phyloP scores from a whole-genome alignment of 83 land plant genomes.

The Picea abies region DNA sequence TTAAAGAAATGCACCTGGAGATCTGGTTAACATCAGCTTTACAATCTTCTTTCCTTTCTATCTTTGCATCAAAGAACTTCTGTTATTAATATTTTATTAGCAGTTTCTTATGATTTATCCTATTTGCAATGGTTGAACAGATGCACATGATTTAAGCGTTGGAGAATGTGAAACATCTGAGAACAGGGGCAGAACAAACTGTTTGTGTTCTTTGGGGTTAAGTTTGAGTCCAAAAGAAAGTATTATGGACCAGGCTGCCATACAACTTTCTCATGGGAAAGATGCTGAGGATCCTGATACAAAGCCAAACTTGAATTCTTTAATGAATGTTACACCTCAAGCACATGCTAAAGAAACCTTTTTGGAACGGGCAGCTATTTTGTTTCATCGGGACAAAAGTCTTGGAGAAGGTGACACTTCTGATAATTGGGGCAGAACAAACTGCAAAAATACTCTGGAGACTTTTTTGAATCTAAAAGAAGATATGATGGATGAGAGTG shows the following conservation, averaged over 20 bases:
- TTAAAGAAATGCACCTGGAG: not conserved
- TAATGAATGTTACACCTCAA: slow-evolving; percentile 1
- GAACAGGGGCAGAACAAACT: not conserved
- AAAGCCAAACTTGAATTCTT: not conserved
- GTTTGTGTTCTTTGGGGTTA: not conserved
- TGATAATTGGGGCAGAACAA: not conserved
- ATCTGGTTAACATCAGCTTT: not conserved
- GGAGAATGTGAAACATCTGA: not conserved
- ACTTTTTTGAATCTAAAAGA: not conserved
- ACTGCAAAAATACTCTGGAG: not conserved
- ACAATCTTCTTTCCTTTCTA: not conserved
- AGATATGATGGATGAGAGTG: not conserved
- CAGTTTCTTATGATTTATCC: not conserved
- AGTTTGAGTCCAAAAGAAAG: not conserved
- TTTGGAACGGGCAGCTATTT: not conserved
- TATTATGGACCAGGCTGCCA: not conserved
- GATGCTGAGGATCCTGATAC: not conserved
- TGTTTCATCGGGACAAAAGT: not conserved
- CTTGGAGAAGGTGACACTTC: not conserved
- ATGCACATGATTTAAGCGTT: not conserved
- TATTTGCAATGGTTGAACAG: not conserved
- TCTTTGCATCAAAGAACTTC: not conserved
- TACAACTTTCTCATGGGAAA: not conserved
- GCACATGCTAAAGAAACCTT: not conserved
- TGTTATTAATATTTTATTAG: not conserved